A percentile compares a stretch with the other conserved stretches of the same genome.
Evolutionary conservation across 257 asterid genomes (phyloP).

Genomic region (Vinca minor): DNA sequence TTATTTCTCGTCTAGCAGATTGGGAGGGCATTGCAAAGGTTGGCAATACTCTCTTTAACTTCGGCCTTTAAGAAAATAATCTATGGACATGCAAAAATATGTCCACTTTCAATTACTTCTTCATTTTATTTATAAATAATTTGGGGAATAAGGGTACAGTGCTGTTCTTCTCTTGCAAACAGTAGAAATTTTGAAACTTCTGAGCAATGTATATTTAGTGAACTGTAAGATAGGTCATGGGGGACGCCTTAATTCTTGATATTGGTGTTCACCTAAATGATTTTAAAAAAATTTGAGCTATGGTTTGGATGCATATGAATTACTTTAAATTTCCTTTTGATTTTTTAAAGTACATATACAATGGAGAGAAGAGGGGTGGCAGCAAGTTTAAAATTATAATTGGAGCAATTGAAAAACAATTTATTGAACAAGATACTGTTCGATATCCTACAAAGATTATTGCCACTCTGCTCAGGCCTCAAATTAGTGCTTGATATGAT

Average conservation of each 20-base stretch:
- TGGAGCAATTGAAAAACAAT: neutral
- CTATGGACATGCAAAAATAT: neutral
- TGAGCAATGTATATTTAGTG: neutral
- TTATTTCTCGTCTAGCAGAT: constrained; percentile 68
- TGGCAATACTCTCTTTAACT: neutral
- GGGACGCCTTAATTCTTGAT: neutral
- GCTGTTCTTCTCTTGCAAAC: neutral
- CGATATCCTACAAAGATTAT: neutral
- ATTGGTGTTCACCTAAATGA: neutral
- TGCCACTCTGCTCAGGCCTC: neutral
- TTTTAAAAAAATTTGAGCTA: neutral
- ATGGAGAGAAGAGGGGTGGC: neutral
- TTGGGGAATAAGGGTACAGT: neutral
- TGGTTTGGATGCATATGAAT: neutral
- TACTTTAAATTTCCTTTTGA: neutral
- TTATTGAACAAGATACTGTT: neutral
- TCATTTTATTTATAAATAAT: neutral
- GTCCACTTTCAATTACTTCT: neutral
- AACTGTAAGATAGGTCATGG: neutral
- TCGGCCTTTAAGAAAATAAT: neutral
- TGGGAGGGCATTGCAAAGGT: constrained; percentile 94
- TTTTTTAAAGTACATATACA: neutral
- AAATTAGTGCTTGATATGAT: neutral
- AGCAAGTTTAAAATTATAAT: neutral
- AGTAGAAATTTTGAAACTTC: neutral